Percentiles rank a stretch among this genome's conserved stretches.
Conservation (phyloP, 2,329 filamentous ascomycete genomes). For the Mycocentrospora acerina region DNA sequence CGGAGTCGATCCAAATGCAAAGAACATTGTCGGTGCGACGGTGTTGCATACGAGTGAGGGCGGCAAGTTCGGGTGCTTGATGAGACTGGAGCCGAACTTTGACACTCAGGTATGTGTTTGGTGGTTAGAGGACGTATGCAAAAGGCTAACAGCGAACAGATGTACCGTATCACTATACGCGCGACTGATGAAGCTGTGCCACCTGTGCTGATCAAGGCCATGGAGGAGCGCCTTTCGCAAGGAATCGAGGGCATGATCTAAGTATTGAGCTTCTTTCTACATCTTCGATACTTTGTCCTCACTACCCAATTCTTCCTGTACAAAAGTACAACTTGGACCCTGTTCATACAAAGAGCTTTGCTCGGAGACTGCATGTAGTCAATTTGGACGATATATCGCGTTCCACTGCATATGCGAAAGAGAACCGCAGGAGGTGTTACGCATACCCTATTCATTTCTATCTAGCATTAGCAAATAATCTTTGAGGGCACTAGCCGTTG, state of each 20-base stretch:
- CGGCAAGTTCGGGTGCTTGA: slow-evolving; percentile 90
- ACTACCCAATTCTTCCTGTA: slow-evolving; percentile 4
- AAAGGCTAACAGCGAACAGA: slow-evolving; percentile 57
- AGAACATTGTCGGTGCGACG: slow-evolving; percentile 90
- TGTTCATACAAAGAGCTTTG: slow-evolving; percentile 18
- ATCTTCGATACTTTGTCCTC: slow-evolving; percentile 1
- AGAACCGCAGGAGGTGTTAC: slow-evolving; percentile 1
- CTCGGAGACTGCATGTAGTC: slow-evolving; percentile 2
- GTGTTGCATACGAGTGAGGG: slow-evolving; percentile 79
- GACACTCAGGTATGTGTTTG: slow-evolving; percentile 72
- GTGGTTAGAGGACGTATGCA: too few species aligned
- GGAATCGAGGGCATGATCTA: slow-evolving; percentile 45
- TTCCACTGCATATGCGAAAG: slow-evolving; percentile 3
- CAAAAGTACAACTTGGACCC: neutral
- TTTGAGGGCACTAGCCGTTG: too few species aligned
- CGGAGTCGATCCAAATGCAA: slow-evolving; percentile 85
- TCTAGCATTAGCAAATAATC: slow-evolving; percentile 5
- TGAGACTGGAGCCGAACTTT: slow-evolving; percentile 94
- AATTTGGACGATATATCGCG: slow-evolving; percentile 1
- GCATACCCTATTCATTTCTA: slow-evolving; percentile 7
- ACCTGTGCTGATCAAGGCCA: slow-evolving; percentile 73
- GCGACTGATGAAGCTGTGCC: slow-evolving; percentile 92
- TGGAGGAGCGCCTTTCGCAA: slow-evolving; percentile 78
- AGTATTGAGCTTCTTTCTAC: neutral
- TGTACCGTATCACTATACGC: slow-evolving; percentile 91